Percentiles rank a stretch among this genome's conserved stretches.
These are phyloP conservation scores for Esteya vermicola DNA, from an alignment of 2,329 filamentous ascomycete genomes.

Conservation along the genomic window DNA sequence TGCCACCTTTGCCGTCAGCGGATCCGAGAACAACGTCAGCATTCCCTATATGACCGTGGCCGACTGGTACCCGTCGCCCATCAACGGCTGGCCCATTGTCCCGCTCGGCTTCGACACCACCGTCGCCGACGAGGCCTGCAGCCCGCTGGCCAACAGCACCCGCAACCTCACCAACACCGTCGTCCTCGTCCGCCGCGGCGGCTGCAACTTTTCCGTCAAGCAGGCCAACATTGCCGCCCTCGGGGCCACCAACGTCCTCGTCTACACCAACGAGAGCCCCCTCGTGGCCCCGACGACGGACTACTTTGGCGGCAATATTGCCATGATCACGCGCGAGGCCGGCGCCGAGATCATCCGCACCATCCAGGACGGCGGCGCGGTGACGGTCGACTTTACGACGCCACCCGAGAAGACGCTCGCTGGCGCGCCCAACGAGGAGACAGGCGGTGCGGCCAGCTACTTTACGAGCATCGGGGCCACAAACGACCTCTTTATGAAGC, in stretches of 20 bases:
- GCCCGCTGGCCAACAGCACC: conserved; percentile 18
- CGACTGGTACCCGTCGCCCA: conserved; percentile 6
- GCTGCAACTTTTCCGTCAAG: conserved; percentile 11
- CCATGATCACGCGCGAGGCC: conserved; percentile 5
- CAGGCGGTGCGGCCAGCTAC: conserved; percentile 22
- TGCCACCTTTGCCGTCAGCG: conserved; percentile 5
- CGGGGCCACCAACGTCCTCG: conserved; percentile 16
- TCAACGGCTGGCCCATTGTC: conserved; percentile 13
- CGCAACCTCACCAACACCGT: conserved; percentile 24
- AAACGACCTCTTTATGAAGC: conserved; percentile 27
- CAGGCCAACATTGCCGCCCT: conserved; percentile 17
- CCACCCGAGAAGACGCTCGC: background rate
- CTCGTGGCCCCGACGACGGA: background rate
- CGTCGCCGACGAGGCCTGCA: conserved; percentile 21
- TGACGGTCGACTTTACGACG: conserved; percentile 15
- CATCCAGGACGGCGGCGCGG: conserved; percentile 15
- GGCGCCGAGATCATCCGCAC: conserved; percentile 18
- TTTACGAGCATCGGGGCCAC: conserved; percentile 28
- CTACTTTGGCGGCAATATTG: background rate
- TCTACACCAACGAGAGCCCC: conserved; percentile 17
- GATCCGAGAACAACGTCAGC: conserved; percentile 3
- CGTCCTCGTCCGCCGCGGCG: conserved; percentile 25
- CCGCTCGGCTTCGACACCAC: conserved; percentile 12
- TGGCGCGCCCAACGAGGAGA: conserved; percentile 5
- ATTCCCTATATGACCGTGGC: conserved; percentile 6